phyloP scores from a whole-genome alignment of 2,329 filamentous ascomycete species.

The Pseudogymnoascus sp. region DNA sequence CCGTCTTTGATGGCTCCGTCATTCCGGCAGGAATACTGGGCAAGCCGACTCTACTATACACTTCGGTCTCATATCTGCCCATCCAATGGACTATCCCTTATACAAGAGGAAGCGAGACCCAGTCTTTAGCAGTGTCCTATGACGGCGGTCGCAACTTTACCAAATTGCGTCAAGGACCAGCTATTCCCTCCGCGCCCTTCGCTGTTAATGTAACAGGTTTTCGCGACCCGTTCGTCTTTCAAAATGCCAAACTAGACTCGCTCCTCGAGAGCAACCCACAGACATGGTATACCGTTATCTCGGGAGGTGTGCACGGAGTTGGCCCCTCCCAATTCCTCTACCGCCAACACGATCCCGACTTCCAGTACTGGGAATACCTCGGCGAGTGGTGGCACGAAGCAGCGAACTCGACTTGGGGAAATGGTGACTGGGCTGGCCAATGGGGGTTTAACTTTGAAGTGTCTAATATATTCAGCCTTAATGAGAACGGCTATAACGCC shows the following conservation, averaged over 20 bases:
- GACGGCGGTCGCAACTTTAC: slow-evolving; percentile 32
- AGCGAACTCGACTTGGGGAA: slow-evolving; percentile 30
- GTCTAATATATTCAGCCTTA: slow-evolving; percentile 33
- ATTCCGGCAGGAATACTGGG: slow-evolving; percentile 36
- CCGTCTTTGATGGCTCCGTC: slow-evolving; percentile 38
- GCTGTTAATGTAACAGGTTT: slow-evolving; percentile 35
- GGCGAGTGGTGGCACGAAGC: slow-evolving; percentile 34
- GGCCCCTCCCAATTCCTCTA: slow-evolving; percentile 34
- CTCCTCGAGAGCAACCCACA: slow-evolving; percentile 27
- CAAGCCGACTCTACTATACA: slow-evolving; percentile 36
- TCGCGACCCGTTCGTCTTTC: slow-evolving; percentile 36
- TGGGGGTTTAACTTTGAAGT: slow-evolving; percentile 40
- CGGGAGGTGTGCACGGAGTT: slow-evolving; percentile 32
- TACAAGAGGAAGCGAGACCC: slow-evolving; percentile 37
- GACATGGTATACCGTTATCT: slow-evolving; percentile 33
- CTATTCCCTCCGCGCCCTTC: slow-evolving; percentile 32
- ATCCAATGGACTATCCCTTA: slow-evolving; percentile 39
- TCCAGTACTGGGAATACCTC: slow-evolving; percentile 32
- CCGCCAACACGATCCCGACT: slow-evolving; percentile 29
- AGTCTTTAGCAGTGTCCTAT: slow-evolving; percentile 33
- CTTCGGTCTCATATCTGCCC: slow-evolving; percentile 35
- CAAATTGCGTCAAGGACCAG: slow-evolving; percentile 30
- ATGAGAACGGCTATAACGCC: slow-evolving; percentile 31
- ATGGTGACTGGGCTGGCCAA: slow-evolving; percentile 29
- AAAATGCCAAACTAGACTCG: slow-evolving; percentile 30